Evolutionary conservation across 768 basidiomycete species (phyloP).

Genomic region (Coprinopsis sp.): DNA sequence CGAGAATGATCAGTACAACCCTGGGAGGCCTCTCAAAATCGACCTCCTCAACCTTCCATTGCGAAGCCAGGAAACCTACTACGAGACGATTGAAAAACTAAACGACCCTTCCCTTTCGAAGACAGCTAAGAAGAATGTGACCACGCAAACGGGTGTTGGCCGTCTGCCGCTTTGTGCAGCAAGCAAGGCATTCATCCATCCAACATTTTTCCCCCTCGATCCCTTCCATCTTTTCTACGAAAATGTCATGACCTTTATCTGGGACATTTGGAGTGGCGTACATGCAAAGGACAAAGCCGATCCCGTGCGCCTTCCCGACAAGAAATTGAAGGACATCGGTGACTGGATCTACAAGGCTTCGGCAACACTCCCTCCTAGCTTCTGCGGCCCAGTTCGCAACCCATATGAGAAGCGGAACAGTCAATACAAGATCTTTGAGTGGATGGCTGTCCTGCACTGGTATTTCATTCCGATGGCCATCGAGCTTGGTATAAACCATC

Average conservation of each 20-base stretch:
- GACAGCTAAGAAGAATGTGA: too few species aligned
- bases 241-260: conserved; percentile 1
- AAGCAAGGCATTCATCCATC: neutral
- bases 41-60: neutral
- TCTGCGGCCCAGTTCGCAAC: conserved; percentile 25
- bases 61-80: neutral
- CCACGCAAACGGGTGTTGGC: neutral
- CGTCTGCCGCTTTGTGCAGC: neutral
- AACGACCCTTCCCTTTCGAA: too few species aligned
- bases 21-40: conserved; percentile 7
- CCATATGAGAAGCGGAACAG: conserved; percentile 27
- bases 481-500: conserved; percentile 20
- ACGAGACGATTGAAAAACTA: neutral
- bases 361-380: conserved; percentile 24
- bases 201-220: neutral
- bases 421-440: conserved; percentile 32
- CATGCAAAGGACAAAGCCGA: neutral
- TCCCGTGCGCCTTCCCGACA: neutral
- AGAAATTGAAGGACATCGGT: conserved; percentile 13
- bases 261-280: neutral
- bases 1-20: conserved; percentile 20
- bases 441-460: conserved; percentile 31
- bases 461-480: conserved; percentile 27
- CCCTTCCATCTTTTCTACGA: neutral
- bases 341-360: conserved; percentile 17